Percentiles rank a stretch among this genome's conserved stretches.
These are phyloP conservation scores for Globisporangium nagaii DNA, from an alignment of 352 stramenopile species.

Conservation along the genomic window DNA sequence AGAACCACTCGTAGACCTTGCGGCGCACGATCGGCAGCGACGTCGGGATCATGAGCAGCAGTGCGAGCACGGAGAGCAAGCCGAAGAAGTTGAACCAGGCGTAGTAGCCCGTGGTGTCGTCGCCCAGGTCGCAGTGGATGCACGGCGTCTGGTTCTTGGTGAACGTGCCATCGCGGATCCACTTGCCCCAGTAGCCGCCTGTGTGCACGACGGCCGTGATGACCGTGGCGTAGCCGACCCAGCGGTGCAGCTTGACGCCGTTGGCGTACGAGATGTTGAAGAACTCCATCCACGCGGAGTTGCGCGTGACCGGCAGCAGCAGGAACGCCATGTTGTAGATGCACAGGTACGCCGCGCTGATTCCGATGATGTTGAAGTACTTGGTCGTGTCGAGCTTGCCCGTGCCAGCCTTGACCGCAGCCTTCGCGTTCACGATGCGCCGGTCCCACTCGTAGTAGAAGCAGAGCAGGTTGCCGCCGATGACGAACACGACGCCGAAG, in stretches of 20 bases:
- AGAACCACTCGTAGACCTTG: constrained; percentile 53
- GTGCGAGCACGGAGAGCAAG: constrained; percentile 32
- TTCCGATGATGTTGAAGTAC: constrained; percentile 51
- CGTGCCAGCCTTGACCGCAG: constrained; percentile 10
- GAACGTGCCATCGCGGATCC: constrained; percentile 34
- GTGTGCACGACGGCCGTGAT: constrained; percentile 43
- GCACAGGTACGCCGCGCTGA: constrained; percentile 43
- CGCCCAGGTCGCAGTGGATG: constrained; percentile 38
- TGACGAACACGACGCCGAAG: constrained; percentile 44
- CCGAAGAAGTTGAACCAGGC: constrained; percentile 65
- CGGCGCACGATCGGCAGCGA: constrained; percentile 50
- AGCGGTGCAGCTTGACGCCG: constrained; percentile 55
- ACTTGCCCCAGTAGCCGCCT: constrained; percentile 43
- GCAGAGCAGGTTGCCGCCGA: constrained; percentile 54
- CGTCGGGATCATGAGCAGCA: constrained; percentile 52
- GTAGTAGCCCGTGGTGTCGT: constrained; percentile 27
- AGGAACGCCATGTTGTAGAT: constrained; percentile 78
- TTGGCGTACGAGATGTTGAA: constrained; percentile 59
- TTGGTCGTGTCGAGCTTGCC: constrained; percentile 37
- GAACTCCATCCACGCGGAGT: constrained; percentile 64
- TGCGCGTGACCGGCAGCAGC: constrained; percentile 47
- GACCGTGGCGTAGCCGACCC: constrained; percentile 53
- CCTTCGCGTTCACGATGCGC: constrained; percentile 18
- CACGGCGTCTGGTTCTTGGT: constrained; percentile 43
- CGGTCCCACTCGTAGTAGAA: constrained; percentile 58